Evolutionary conservation across 177 flowering plant species (phyloP).

Genomic region (Telopea speciosissima): DNA sequence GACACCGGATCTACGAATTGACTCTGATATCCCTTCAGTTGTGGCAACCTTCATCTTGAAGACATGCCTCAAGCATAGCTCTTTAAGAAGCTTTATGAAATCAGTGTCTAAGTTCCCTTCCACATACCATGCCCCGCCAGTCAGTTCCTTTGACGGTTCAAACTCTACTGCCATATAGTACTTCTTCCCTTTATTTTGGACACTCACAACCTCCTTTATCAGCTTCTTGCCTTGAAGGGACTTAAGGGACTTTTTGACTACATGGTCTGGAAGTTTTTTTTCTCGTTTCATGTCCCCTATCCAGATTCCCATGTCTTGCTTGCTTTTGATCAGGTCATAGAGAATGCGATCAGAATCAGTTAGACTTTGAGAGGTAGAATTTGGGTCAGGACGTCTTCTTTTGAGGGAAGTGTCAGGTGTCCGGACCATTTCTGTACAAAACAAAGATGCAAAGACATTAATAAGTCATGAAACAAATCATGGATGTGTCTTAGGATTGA

Average conservation of each 20-base stretch:
- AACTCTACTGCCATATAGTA: conserved; percentile 60
- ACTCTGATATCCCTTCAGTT: conserved; percentile 29
- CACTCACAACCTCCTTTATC: conserved; percentile 56
- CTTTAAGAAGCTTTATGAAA: conserved; percentile 31
- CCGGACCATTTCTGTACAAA: conserved; percentile 13
- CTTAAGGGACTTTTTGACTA: conserved; percentile 42
- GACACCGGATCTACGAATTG: conserved; percentile 14
- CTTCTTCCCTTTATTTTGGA: conserved; percentile 43
- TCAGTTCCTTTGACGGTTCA: conserved; percentile 62
- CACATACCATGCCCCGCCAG: conserved; percentile 74
- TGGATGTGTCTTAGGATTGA: neutral
- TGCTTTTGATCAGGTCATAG: conserved; percentile 41
- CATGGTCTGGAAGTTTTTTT: conserved; percentile 24
- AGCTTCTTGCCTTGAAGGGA: conserved; percentile 32
- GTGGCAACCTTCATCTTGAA: conserved; percentile 37
- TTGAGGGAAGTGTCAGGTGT: conserved; percentile 11
- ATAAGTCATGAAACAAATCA: neutral
- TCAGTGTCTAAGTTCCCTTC: conserved; percentile 55
- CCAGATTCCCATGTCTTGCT: conserved; percentile 53
- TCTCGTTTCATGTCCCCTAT: conserved; percentile 40
- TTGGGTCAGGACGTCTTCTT: conserved; percentile 7
- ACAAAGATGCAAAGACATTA: neutral
- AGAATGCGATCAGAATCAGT: conserved; percentile 32
- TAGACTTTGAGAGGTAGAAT: conserved; percentile 1
- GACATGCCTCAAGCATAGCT: conserved; percentile 28